Base-by-base conservation (phyloP, 495 filamentous ascomycete species). In the Penicillium nucicola region DNA sequence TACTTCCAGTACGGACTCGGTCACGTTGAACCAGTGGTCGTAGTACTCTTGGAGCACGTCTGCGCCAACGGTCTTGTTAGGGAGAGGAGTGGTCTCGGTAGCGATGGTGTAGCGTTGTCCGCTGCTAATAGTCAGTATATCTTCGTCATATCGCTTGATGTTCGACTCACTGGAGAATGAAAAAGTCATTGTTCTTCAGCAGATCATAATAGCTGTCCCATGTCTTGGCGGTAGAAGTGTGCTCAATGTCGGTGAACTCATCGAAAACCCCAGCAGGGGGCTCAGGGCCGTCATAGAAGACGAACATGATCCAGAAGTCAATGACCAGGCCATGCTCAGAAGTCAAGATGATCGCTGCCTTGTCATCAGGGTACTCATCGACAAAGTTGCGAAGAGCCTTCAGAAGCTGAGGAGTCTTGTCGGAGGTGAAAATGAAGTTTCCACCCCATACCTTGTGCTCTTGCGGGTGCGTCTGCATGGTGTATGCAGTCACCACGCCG, bases 211-310 rank as follows among this genome's bases (percentile, higher is more conserved):
- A 82, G 30, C 64, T 77, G 31, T 76, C 69, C 52, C 73, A 80
- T 23, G 76, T 77, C 67, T 74, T 72, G 20, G 68, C 70, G 30
- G 76, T 78, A 32, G 76, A 65, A 12, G 65, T 64, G 8, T 78
- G 72, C 0, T 68, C 64, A 40, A 83, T 76, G 30, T 60, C 66
- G 6, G 74, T 77, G 65, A 85, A 83, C 48, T 73, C 75, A 43
- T 77, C 68, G 48, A 85, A 85, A 7, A 80, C 70, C 4, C 71
- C 77, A 12, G 67, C 55, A 2, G 81, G 81, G 11, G 79, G 79
- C 42, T 75, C 66, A 0, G 78, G 72, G 3, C 80, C 81, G 40
- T 85, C 77, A 54, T 84, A 84, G 69, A 83, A 85, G n/a, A 83
- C 52, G 56, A 84, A 85, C 51, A 84, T 59, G 41, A 82, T 75